These are phyloP conservation scores for Rhodamnia rubescens DNA, from an alignment of 345 rosid species.

Conservation along the genomic window DNA sequence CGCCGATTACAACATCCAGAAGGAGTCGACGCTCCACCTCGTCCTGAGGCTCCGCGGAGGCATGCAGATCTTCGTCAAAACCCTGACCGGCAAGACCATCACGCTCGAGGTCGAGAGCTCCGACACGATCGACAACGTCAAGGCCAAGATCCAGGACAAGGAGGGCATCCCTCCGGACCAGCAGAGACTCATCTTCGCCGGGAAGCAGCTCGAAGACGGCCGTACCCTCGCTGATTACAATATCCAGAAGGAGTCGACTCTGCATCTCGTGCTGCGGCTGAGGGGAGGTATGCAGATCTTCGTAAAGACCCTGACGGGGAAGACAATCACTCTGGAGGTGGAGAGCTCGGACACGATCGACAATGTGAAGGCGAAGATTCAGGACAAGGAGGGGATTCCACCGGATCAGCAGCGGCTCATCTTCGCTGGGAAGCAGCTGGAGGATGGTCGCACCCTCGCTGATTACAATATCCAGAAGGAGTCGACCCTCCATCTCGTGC, in stretches of 20 bases:
- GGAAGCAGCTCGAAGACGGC: conserved; percentile 13
- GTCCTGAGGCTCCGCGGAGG: conserved; percentile 10
- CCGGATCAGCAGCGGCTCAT: conserved; percentile 11
- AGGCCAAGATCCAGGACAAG: conserved; percentile 11
- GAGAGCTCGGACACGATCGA: conserved; percentile 7
- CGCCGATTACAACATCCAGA: conserved; percentile 12
- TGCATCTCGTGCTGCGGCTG: conserved; percentile 6
- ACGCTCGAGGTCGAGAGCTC: conserved; percentile 12
- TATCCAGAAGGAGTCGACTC: conserved; percentile 13
- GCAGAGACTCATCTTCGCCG: conserved; percentile 8
- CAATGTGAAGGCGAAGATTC: conserved; percentile 6
- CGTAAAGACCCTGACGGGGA: conserved; percentile 11
- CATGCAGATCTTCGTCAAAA: conserved; percentile 12
- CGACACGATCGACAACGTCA: conserved; percentile 8
- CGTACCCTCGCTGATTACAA: conserved; percentile 12
- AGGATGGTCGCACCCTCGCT: conserved; percentile 8
- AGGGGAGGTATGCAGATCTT: conserved; percentile 16
- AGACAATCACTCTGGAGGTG: conserved; percentile 8
- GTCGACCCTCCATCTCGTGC: conserved; percentile 9
- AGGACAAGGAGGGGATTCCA: conserved; percentile 6
- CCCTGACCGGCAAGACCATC: conserved; percentile 4
- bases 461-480: conserved; percentile 13
- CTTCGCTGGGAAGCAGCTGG: conserved; percentile 14
- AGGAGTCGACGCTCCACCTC: conserved; percentile 14
- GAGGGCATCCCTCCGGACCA: conserved; percentile 14